phyloP scores from a whole-genome alignment of 148 eudicot genomes.

The Heliamphora exappendiculata region DNA sequence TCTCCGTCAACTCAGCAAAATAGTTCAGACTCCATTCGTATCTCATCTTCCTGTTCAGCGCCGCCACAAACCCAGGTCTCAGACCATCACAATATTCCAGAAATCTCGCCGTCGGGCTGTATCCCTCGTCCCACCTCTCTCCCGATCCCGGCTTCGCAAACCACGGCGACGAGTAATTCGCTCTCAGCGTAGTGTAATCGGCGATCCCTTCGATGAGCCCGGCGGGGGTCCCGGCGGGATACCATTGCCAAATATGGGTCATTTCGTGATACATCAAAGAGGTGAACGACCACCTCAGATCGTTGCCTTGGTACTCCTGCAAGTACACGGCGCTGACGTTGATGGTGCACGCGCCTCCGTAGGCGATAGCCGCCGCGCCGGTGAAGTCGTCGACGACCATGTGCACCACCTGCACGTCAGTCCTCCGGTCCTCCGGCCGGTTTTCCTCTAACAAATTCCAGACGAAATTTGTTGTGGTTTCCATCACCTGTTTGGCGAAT shows the following conservation, averaged over 20 bases:
- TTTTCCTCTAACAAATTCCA: too few relatives aligned
- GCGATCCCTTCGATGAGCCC: slow-evolving; percentile 36
- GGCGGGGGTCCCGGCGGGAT: slow-evolving; percentile 12
- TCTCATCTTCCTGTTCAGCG: slow-evolving; percentile 32
- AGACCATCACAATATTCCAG: slow-evolving; percentile 32
- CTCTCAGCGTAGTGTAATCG: slow-evolving; percentile 29
- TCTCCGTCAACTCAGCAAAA: slow-evolving; percentile 29
- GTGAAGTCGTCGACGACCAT: neutral
- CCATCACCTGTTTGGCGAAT: too few relatives aligned
- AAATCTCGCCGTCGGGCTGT: slow-evolving; percentile 30
- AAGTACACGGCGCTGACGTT: slow-evolving; percentile 15
- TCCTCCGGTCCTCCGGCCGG: too few relatives aligned
- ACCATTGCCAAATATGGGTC: slow-evolving; percentile 44
- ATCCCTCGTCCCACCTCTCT: slow-evolving; percentile 35
- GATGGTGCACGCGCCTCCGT: slow-evolving; percentile 11
- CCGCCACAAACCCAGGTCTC: slow-evolving; percentile 30
- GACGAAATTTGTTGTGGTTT: too few relatives aligned
- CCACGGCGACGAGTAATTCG: slow-evolving; percentile 14
- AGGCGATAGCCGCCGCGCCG: neutral
- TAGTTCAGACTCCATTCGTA: slow-evolving; percentile 16
- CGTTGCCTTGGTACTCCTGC: slow-evolving; percentile 15
- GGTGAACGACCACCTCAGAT: slow-evolving; percentile 25
- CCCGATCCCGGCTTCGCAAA: slow-evolving; percentile 32
- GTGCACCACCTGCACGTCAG: too few relatives aligned
- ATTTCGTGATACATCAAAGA: slow-evolving; percentile 44